phyloP scores from a whole-genome alignment of 305 asterid species.

The Fraxinus paxiana region DNA sequence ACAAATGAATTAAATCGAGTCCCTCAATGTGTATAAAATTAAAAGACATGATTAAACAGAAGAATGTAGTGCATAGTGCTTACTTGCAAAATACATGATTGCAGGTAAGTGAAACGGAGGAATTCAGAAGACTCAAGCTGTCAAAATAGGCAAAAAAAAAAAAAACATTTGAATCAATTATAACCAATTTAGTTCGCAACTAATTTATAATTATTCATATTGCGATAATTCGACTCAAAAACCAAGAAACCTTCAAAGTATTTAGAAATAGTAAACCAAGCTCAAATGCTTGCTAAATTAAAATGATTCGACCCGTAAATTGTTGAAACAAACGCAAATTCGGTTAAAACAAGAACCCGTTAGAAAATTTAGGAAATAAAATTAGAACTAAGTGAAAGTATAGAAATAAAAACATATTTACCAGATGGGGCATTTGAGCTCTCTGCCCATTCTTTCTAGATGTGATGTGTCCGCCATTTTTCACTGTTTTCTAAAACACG shows the following conservation, averaged over 20 bases:
- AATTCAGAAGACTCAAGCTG: slow-evolving; percentile 80
- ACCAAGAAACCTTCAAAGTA: not conserved
- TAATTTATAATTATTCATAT: not conserved
- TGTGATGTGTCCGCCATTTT: slow-evolving; percentile 66
- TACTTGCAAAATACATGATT: slow-evolving; percentile 95
- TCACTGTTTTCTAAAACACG: not conserved
- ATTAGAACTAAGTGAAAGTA: not conserved
- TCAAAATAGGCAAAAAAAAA: not conserved
- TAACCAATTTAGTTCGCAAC: not conserved
- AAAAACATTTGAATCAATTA: not conserved
- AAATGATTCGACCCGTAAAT: not conserved
- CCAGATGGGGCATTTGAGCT: slow-evolving; percentile 98
- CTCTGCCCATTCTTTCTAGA: slow-evolving; percentile 91
- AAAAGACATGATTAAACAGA: not conserved
- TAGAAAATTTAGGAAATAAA: not conserved
- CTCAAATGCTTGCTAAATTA: not conserved
- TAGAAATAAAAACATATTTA: slow-evolving; percentile 16
- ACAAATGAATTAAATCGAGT: not conserved
- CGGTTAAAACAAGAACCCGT: not conserved
- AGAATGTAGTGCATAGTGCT: slow-evolving; percentile 19
- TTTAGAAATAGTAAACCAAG: not conserved
- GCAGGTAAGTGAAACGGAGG: slow-evolving; percentile 77
- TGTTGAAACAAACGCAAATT: not conserved
- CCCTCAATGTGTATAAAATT: slow-evolving; percentile 1
- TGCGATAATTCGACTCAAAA: not conserved